phyloP scores from a whole-genome alignment of 1,284 basidiomycete species.

The Hypsizygus ulmarius region DNA sequence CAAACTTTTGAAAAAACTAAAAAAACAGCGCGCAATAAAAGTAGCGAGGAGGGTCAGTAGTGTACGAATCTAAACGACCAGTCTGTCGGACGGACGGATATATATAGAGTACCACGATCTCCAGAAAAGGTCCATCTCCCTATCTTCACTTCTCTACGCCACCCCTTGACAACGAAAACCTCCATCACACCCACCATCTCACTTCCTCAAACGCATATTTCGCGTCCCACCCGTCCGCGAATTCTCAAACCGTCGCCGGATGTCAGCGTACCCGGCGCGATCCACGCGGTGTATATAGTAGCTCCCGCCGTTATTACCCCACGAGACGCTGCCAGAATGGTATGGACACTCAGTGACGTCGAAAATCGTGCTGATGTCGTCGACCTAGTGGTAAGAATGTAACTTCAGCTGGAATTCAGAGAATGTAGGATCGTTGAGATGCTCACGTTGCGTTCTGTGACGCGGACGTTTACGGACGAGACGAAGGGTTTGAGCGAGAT shows the following conservation, averaged over 20 bases:
- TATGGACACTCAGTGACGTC: conserved; percentile 67
- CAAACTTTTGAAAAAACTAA: too few species aligned
- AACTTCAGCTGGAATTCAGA: not conserved
- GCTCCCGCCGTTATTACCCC: conserved; percentile 63
- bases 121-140: too few species aligned
- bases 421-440: not conserved
- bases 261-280: conserved; percentile 61
- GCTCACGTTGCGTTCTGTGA: conserved; percentile 72
- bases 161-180: too few species aligned
- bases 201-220: conserved; percentile 17
- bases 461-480: conserved; percentile 55
- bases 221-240: conserved; percentile 25
- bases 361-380: conserved; percentile 75
- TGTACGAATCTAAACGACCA: too few species aligned
- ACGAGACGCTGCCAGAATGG: conserved; percentile 69
- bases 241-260: conserved; percentile 51
- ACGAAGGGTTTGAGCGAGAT: conserved; percentile 75
- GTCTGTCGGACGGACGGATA: too few species aligned
- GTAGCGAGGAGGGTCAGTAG: too few species aligned
- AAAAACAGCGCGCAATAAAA: too few species aligned
- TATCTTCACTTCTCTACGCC: too few species aligned
- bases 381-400: conserved; percentile 41
- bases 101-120: too few species aligned
- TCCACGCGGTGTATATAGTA: conserved; percentile 77
- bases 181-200: too few species aligned